These are phyloP conservation scores for Naganishia liquefaciens DNA, from an alignment of 1,284 basidiomycete genomes.

Conservation along the genomic window DNA sequence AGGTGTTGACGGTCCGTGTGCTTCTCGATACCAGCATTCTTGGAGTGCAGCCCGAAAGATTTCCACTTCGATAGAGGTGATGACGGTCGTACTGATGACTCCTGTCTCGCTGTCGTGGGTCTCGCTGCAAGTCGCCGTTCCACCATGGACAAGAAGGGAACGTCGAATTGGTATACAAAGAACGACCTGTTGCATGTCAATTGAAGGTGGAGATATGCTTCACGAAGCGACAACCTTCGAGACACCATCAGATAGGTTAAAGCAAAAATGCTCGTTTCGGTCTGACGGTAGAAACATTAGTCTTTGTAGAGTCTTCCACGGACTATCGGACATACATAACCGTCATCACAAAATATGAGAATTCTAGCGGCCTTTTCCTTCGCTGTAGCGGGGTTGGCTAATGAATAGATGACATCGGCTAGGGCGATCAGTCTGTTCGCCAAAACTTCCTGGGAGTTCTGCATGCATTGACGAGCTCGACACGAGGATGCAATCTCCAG, in stretches of 20 bases:
- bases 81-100: constrained; percentile 6
- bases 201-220: constrained; percentile 76
- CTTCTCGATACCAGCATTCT: constrained; percentile 1
- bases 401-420: constrained; percentile 48
- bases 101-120: constrained; percentile 6
- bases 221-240: constrained; percentile 67
- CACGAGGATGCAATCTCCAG: constrained; percentile 50
- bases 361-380: constrained; percentile 40
- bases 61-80: constrained; percentile 33
- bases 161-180: constrained; percentile 85
- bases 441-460: constrained; percentile 45
- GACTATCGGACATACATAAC: constrained; percentile 43
- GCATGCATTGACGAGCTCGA: constrained; percentile 47
- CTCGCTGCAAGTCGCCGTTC: constrained; percentile 33
- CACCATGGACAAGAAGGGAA: constrained; percentile 62
- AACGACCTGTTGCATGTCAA: constrained; percentile 65
- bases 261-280: constrained; percentile 86
- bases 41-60: constrained; percentile 26
- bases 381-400: constrained; percentile 41
- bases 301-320: neutral
- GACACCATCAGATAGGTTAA: constrained; percentile 85
- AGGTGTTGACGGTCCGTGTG: neutral
- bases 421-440: constrained; percentile 49
- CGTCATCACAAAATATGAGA: constrained; percentile 55
- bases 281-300: constrained; percentile 54